These are phyloP conservation scores for Myriosclerotinia scirpicola DNA, from an alignment of 2,329 filamentous ascomycete genomes.

Conservation along the genomic window DNA sequence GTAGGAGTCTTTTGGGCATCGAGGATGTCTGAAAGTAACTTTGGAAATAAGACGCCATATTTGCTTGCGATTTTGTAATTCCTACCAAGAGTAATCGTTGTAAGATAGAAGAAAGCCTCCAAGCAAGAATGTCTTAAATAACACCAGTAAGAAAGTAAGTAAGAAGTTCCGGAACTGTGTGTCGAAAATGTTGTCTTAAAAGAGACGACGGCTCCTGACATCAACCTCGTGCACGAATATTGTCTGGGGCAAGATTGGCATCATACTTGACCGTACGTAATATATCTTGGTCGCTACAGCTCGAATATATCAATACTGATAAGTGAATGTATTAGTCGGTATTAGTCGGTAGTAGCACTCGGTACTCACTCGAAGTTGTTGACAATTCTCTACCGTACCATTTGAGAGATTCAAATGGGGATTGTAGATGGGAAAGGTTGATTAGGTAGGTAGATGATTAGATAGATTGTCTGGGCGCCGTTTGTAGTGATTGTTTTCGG, in stretches of 20 bases:
- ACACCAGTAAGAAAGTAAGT: slow-evolving; percentile 5
- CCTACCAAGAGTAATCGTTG: not conserved
- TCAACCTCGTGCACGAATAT: slow-evolving; percentile 33
- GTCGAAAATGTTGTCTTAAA: slow-evolving; percentile 28
- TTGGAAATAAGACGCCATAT: slow-evolving; percentile 42
- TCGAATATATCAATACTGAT: not conserved
- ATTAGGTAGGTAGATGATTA: slow-evolving; percentile 10
- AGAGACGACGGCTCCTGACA: slow-evolving; percentile 31
- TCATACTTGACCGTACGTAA: slow-evolving; percentile 19
- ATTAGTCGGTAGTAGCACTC: not conserved
- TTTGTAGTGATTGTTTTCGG: slow-evolving; percentile 10
- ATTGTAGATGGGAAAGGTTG: not conserved
- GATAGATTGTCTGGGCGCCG: not conserved
- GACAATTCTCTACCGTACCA: not conserved
- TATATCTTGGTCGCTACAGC: not conserved
- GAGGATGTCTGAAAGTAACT: slow-evolving; percentile 49
- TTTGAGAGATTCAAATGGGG: slow-evolving; percentile 8
- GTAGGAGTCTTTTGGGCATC: slow-evolving; percentile 85
- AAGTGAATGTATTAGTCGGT: not conserved
- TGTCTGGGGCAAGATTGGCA: slow-evolving; percentile 18
- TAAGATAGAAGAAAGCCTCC: slow-evolving; percentile 19
- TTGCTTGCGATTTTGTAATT: slow-evolving; percentile 23
- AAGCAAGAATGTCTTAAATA: slow-evolving; percentile 3
- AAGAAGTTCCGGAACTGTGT: slow-evolving; percentile 10
- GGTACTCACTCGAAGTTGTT: not conserved